These are phyloP conservation scores for Helichrysum umbraculigerum DNA, from an alignment of 129 eudicot species.

Conservation along the genomic window DNA sequence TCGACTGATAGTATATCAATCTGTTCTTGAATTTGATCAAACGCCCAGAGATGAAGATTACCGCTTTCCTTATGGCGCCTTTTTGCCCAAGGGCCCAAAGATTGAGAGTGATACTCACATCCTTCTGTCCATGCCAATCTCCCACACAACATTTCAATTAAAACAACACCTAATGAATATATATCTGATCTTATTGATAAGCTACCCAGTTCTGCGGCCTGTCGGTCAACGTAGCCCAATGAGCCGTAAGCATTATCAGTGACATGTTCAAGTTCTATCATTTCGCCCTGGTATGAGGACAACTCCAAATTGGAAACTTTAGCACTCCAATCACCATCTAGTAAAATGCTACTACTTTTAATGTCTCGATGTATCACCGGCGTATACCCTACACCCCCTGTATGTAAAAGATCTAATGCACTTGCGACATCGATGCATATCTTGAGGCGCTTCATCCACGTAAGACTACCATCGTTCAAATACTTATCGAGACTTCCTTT, in stretches of 20 bases:
- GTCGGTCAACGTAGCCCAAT: not conserved
- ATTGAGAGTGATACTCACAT: not conserved
- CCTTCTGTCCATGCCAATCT: not conserved
- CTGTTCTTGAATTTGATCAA: not conserved
- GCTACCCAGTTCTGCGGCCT: too few species aligned
- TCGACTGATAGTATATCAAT: not conserved
- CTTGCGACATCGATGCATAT: constrained; percentile 1
- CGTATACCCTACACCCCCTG: too few species aligned
- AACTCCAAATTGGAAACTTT: not conserved
- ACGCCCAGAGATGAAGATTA: not conserved
- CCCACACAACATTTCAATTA: not conserved
- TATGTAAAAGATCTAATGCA: not conserved
- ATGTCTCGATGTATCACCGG: not conserved
- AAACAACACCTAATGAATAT: not conserved
- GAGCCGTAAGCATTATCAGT: too few species aligned
- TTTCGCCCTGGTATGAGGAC: not conserved
- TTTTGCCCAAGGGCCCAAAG: not conserved
- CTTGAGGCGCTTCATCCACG: not conserved
- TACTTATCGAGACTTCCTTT: not conserved
- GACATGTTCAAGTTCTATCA: not conserved
- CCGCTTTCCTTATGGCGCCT: not conserved
- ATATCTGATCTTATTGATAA: not conserved
- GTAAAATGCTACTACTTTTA: not conserved
- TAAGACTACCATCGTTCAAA: not conserved
- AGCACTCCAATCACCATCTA: not conserved